A percentile compares a stretch with the other conserved stretches of the same genome.
These are phyloP conservation scores for Harringtonia lauricola DNA, from an alignment of 2,329 filamentous ascomycete genomes.

Conservation along the genomic window DNA sequence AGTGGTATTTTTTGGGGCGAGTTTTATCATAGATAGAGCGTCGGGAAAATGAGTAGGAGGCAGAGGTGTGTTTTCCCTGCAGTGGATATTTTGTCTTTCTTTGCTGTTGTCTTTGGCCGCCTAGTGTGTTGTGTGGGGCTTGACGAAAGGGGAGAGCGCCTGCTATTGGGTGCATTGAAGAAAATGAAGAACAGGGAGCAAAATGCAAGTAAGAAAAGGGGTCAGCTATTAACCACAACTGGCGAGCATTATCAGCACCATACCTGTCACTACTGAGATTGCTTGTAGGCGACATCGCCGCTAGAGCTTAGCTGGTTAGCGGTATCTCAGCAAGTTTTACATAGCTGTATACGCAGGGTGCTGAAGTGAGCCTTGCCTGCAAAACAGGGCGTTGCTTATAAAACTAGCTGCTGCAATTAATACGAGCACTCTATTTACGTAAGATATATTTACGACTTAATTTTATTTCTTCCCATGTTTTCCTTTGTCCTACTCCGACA, in stretches of 20 bases:
- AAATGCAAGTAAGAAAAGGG: neutral
- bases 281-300: neutral
- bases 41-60: conserved; percentile 2
- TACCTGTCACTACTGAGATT: neutral
- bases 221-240: no score
- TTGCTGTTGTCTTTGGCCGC: conserved; percentile 4
- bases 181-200: conserved; percentile 7
- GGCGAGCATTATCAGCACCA: neutral
- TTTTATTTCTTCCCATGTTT: no score
- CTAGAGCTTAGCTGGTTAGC: neutral
- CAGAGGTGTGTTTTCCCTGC: neutral
- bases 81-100: neutral
- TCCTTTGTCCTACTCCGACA: no score
- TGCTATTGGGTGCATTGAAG: conserved; percentile 9
- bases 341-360: no score
- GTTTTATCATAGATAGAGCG: conserved; percentile 11
- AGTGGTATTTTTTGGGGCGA: conserved; percentile 13
- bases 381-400: no score
- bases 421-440: no score
- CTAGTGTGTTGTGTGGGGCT: conserved; percentile 5
- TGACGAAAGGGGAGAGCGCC: neutral
- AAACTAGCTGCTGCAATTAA: no score
- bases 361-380: no score
- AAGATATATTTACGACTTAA: no score
- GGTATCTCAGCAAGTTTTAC: neutral